Base-by-base conservation (phyloP, 2,329 filamentous ascomycete species). In the Penicillium sp. region DNA sequence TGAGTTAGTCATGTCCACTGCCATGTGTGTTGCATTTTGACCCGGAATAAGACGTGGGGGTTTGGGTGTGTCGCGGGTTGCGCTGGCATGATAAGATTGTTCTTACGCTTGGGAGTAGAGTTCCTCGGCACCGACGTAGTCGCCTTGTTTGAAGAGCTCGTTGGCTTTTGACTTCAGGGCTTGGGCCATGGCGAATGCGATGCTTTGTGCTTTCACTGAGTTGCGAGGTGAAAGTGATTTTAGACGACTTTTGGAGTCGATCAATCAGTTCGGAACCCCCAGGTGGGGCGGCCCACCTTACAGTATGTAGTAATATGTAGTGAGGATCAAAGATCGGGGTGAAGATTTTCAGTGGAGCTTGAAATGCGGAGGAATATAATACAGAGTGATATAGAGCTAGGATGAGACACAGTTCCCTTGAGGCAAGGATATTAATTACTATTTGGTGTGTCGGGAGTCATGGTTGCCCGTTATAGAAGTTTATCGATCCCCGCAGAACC, bases 81-180 rank as follows among this genome's bases (percentile, higher is more conserved):
- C 16, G 48, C 19, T 4, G 16, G 37, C 0, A 7, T 7, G n/a
- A 16, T 29, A 21, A 23, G 35, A 19, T 29, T n/a, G 25, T 26
- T 35, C 73, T 68, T 65, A 79, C 78, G 78, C 78, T 71, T 79
- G 76, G 6, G 77, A 77, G 62, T 74, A 80, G 48, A 73, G 66
- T n/a, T 79, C 74, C 66, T 80, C 78, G 19, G 78, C 78, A 21
- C 77, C 77, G 50, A 66, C 71, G 62, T 72, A 80, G 45, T 79
- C 73, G 14, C 75, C 77, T 31, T 74, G 69, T 55, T 79, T 79
- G 70, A 73, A 80, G 63, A 76, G 75, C 63, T 75, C 69, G 55
- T 80, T 80, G 55, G 77, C 78, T 61, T 75, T 77, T 48, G 76
- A 69, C 62, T 78, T 78, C 25, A 79, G 66, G 48, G 75, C 74